Evolutionary conservation across 345 rosid genomes (phyloP), one percentile per base, ranked within the genome.

Genomic region (Citrus cavaleriei): DNA sequence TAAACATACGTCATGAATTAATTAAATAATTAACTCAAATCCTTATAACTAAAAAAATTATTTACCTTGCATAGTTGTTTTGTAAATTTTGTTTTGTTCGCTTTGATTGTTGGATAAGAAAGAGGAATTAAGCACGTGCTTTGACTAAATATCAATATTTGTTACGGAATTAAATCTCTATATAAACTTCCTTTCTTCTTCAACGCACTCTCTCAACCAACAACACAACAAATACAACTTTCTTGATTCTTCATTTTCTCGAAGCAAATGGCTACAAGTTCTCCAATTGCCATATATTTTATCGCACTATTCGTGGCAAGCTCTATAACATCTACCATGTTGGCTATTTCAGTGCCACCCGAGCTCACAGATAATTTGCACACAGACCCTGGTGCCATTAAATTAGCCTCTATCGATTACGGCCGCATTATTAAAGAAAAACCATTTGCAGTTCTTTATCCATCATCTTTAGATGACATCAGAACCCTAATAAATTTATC

Each of bases 391-490:
- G 79, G 68, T 7, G 62, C 83, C 73, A 79, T 85, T 18, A n/a
- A 75, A 38, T 25, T 71, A 4, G 90, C 81, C 70, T 84, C 90
- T 0, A 40, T 65, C 10, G 90, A 87, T 79, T 85, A 68, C 24
- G 92, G 92, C 4, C 72, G 76, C 81, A 79, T 89, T 8, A 76
- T 86, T 32, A 77, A 60, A 16, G 57, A 78, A 74, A 35, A 59
- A 16, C 88, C 92, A 0, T 73, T 76, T 0, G 90, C 89, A 1
- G 88, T 86, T 25, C 84, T 89, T 25, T 70, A 61, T 54, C 88
- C 92, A 8, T 54, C 86, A 1, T 77, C 82, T 24, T 54, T 57
- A 4, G 64, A 84, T 25, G 90, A 87, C 60, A 81, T 89, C 22
- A 76, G 7, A 21, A 78, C 68, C 42, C 78, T 89, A 12, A 46